phyloP scores from a whole-genome alignment of 2,329 filamentous ascomycete genomes.

The Uncinocarpus reesii region DNA sequence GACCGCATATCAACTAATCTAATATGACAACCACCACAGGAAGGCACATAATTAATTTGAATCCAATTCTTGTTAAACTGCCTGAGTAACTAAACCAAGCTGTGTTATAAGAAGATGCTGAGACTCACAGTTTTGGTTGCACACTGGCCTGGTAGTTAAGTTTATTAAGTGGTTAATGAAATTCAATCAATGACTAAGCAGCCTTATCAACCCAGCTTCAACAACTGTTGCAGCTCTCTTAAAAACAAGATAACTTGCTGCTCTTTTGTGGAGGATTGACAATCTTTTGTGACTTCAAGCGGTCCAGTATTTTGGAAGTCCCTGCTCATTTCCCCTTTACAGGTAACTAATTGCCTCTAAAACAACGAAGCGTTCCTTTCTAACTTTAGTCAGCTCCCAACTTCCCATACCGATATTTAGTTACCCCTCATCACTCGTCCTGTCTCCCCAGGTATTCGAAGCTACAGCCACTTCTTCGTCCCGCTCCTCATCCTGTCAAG shows the following conservation, averaged over 20 bases:
- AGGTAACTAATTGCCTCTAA: not conserved
- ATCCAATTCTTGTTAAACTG: too few species aligned
- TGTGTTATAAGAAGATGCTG: too few species aligned
- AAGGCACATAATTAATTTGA: too few species aligned
- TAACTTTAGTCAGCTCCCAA: not conserved
- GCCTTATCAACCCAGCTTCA: not conserved
- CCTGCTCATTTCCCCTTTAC: not conserved
- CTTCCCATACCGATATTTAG: not conserved
- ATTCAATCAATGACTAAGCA: conserved; percentile 1
- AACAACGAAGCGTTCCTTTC: not conserved
- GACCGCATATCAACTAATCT: too few species aligned
- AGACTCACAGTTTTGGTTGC: too few species aligned
- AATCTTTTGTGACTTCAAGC: not conserved
- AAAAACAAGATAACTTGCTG: not conserved
- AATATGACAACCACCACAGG: too few species aligned
- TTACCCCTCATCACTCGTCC: conserved; percentile 1
- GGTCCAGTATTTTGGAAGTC: not conserved
- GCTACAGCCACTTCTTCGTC: not conserved
- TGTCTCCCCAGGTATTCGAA: conserved; percentile 2
- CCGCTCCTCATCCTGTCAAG: not conserved
- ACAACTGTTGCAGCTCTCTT: conserved; percentile 7
- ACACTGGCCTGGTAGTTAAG: too few species aligned
- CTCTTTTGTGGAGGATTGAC: not conserved
- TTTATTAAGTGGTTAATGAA: not conserved
- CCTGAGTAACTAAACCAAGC: too few species aligned